Conservation (phyloP, 1,284 basidiomycete genomes). For the Stereum hirsutum region DNA sequence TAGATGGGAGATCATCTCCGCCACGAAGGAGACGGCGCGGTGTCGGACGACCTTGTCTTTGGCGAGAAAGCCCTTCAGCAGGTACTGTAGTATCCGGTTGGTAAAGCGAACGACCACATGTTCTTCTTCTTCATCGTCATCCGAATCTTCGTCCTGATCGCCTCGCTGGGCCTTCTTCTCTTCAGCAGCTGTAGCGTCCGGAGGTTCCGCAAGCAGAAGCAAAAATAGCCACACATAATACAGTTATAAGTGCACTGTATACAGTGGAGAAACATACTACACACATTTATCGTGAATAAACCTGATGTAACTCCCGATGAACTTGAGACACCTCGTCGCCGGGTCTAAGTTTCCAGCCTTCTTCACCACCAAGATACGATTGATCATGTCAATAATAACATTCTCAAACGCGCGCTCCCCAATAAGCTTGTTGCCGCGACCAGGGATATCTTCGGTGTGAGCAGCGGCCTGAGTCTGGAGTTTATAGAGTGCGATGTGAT, state of each 20-base stretch:
- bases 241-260: not conserved
- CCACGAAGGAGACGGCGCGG: constrained; percentile 72
- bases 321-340: constrained; percentile 81
- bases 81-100: constrained; percentile 63
- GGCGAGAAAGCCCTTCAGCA: constrained; percentile 78
- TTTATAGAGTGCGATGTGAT: constrained; percentile 81
- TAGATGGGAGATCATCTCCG: constrained; percentile 72
- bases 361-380: constrained; percentile 71
- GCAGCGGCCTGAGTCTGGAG: constrained; percentile 62
- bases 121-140: constrained; percentile 62
- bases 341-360: constrained; percentile 75
- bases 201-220: no score
- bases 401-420: constrained; percentile 83
- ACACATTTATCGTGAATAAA: constrained; percentile 75
- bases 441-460: constrained; percentile 43
- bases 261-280: constrained; percentile 14
- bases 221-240: no score
- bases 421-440: constrained; percentile 48
- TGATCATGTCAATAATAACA: constrained; percentile 63
- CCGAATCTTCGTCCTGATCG: constrained; percentile 15
- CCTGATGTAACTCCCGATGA: constrained; percentile 76
- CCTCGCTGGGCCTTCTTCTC: constrained; percentile 25
- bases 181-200: constrained; percentile 22
- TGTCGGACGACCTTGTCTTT: constrained; percentile 89
- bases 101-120: constrained; percentile 71